Conservation (phyloP, 331 rosid species). For the Quercus phellos region DNA sequence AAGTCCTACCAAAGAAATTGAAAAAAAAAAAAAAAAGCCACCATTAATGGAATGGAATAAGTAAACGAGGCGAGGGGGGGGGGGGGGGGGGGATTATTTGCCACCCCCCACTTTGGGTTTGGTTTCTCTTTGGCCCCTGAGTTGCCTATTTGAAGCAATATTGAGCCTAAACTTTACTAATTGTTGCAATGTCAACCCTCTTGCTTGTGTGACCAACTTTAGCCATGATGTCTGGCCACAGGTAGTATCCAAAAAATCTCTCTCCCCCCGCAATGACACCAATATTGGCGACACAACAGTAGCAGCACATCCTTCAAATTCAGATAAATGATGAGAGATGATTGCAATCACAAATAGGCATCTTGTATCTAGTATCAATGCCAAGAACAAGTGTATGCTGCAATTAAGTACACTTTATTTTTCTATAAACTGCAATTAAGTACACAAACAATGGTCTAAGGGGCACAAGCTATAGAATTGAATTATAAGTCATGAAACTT, state of each 20-base stretch:
- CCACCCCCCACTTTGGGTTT: background rate
- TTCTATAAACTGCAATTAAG: no score
- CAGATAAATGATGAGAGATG: background rate
- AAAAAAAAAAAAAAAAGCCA: background rate
- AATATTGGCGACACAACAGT: background rate
- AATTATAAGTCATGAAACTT: background rate
- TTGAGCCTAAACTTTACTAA: background rate
- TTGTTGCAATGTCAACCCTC: no score
- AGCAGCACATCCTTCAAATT: background rate
- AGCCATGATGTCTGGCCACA: no score
- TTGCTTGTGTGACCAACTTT: background rate
- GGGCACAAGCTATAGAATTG: background rate
- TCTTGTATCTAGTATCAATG: background rate
- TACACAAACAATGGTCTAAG: background rate
- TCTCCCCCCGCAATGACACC: background rate
- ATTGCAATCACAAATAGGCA: background rate
- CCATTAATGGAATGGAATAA: background rate
- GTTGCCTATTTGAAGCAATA: background rate
- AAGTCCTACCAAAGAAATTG: conserved; percentile 44
- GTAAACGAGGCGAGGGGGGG: background rate
- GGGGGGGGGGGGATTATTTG: background rate
- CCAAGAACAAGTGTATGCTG: background rate
- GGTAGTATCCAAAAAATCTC: no score
- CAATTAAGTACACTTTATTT: background rate
- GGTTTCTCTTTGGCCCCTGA: background rate